Evolutionary conservation across 1,139 yeast species (phyloP).

Genomic region (Hyphopichia fennica): DNA sequence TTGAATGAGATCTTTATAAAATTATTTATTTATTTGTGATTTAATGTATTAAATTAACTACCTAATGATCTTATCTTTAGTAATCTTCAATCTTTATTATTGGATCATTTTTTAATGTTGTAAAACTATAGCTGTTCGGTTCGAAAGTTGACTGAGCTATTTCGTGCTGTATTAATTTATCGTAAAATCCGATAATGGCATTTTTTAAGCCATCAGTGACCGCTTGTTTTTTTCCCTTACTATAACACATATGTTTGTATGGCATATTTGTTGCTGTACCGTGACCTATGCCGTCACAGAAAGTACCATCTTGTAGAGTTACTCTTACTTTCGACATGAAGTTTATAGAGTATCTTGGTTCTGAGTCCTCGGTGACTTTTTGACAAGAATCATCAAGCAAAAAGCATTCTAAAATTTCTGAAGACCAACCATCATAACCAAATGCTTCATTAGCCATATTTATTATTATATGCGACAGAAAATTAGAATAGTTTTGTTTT

Average conservation of each 20-base stretch:
- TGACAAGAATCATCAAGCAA: constrained; percentile 17
- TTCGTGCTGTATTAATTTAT: constrained; percentile 11
- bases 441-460: constrained; percentile 62
- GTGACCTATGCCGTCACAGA: constrained; percentile 33
- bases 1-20: too few species aligned
- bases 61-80: too few species aligned
- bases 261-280: constrained; percentile 43
- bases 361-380: background rate
- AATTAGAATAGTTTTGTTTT: constrained; percentile 7
- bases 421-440: constrained; percentile 69
- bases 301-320: constrained; percentile 50
- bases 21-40: too few species aligned
- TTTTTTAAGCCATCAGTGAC: constrained; percentile 48
- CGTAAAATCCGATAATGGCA: constrained; percentile 33
- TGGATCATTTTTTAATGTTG: background rate
- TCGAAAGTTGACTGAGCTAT: background rate
- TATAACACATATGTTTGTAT: constrained; percentile 31
- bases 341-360: constrained; percentile 17
- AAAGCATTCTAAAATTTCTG: constrained; percentile 38
- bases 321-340: constrained; percentile 35
- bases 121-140: background rate
- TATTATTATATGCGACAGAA: constrained; percentile 33
- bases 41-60: too few species aligned
- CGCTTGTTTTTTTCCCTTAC: constrained; percentile 54
- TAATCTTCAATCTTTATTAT: too few species aligned